A percentile compares a stretch with the other conserved stretches of the same genome.
phyloP scores from a whole-genome alignment of 305 asterid genomes.

The Fraxinus greggii region DNA sequence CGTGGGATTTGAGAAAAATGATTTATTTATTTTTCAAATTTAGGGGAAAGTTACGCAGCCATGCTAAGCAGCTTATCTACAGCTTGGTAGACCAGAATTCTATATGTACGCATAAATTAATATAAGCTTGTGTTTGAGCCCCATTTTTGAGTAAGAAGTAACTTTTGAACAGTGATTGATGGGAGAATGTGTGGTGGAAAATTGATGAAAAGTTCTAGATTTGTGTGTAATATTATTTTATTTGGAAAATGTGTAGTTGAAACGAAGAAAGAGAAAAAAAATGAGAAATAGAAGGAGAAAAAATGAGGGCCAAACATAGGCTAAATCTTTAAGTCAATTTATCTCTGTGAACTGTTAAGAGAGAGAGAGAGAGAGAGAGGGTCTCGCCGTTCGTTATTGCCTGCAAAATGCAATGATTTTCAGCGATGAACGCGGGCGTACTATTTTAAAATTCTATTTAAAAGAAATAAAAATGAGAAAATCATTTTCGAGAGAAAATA shows the following conservation, averaged over 20 bases:
- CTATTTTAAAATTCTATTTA: constrained; percentile 6
- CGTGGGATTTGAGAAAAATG: constrained; percentile 14
- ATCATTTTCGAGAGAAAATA: too few species aligned
- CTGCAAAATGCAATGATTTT: constrained; percentile 17
- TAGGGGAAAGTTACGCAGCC: constrained; percentile 38
- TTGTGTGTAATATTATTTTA: too few species aligned
- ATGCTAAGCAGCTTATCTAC: constrained; percentile 29
- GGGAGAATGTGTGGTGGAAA: too few species aligned
- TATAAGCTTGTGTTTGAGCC: too few species aligned
- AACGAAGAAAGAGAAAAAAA: too few species aligned
- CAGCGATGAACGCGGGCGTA: constrained; percentile 31
- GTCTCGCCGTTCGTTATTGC: background rate
- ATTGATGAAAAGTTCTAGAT: too few species aligned
- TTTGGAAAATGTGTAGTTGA: too few species aligned
- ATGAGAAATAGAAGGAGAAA: too few species aligned
- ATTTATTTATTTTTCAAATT: background rate
- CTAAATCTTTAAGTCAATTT: constrained; percentile 11
- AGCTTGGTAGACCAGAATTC: constrained; percentile 21
- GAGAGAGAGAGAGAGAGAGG: background rate
- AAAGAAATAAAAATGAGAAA: background rate
- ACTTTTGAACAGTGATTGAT: too few species aligned
- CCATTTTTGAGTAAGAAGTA: too few species aligned
- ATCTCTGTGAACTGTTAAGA: background rate
- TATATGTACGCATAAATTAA: background rate
- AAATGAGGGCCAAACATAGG: too few species aligned